These are phyloP conservation scores for Mucor mucedo DNA, from an alignment of 371 early-diverging fungal species.

Conservation along the genomic window DNA sequence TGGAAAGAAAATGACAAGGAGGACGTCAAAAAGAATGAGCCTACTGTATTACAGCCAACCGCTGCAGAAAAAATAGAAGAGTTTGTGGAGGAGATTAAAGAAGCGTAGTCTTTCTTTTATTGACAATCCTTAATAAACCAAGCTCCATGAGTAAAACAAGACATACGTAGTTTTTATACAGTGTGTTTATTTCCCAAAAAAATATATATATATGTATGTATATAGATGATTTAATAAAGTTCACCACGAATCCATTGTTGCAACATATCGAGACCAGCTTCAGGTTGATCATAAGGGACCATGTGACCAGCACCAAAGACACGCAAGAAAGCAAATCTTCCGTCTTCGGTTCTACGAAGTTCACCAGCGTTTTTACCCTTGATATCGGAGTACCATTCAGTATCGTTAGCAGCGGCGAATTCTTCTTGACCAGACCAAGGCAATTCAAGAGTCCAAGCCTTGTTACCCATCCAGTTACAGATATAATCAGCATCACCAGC, in stretches of 20 bases:
- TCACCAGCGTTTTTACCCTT: conserved; percentile 74
- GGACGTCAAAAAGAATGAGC: not conserved
- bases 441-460: conserved; percentile 85
- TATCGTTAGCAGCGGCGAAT: conserved; percentile 68
- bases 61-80: conserved; percentile 43
- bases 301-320: conserved; percentile 94
- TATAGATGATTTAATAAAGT: conserved; percentile 18
- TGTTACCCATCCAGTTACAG: conserved; percentile 95
- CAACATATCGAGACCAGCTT: conserved; percentile 64
- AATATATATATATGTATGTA: too few species aligned
- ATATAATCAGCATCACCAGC: conserved; percentile 89
- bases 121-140: not conserved
- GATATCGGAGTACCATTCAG: conserved; percentile 55
- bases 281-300: conserved; percentile 73
- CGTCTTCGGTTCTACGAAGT: conserved; percentile 63
- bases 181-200: too few species aligned
- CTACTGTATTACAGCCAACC: conserved; percentile 6
- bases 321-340: conserved; percentile 83
- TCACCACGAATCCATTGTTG: conserved; percentile 63
- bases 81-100: conserved; percentile 44
- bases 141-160: too few species aligned
- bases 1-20: conserved; percentile 34
- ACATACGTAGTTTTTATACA: too few species aligned
- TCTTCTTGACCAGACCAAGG: conserved; percentile 81
- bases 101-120: conserved; percentile 16